Percentiles rank a stretch among this genome's conserved stretches.
These are phyloP conservation scores for Brassica balearica DNA, from an alignment of 441 rosid species.

Conservation along the genomic window DNA sequence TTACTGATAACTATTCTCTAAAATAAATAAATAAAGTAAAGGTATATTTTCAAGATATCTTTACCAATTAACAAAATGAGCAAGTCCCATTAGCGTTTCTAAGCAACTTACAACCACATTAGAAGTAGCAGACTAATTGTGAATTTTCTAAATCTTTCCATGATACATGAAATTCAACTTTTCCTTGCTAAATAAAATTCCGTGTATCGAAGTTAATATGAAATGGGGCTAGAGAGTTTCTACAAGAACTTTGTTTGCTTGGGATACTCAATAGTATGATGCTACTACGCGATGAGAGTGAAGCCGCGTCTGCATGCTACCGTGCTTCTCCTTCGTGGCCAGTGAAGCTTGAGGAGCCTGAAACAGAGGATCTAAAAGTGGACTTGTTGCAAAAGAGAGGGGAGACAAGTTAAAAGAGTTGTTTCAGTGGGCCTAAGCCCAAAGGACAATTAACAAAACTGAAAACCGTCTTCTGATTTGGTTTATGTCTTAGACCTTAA, in stretches of 20 bases:
- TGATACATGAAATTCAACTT: conserved; percentile 57
- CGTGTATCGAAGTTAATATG: conserved; percentile 37
- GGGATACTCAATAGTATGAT: conserved; percentile 84
- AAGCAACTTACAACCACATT: not conserved
- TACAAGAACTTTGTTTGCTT: conserved; percentile 68
- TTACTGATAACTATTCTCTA: conserved; percentile 6
- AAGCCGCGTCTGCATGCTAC: conserved; percentile 42
- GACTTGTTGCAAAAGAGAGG: no score
- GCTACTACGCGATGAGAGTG: conserved; percentile 50
- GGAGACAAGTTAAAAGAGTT: no score
- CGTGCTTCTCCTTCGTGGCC: conserved; percentile 8
- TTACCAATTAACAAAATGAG: conserved; percentile 17
- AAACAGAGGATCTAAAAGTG: conserved; percentile 6
- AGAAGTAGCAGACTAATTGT: not conserved
- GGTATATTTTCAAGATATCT: not conserved
- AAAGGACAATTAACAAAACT: no score
- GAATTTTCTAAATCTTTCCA: conserved; percentile 68
- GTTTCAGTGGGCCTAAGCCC: no score
- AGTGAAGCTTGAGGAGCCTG: conserved; percentile 18
- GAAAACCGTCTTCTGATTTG: no score
- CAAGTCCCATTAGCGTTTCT: not conserved
- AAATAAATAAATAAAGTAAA: not conserved
- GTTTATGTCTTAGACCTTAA: no score
- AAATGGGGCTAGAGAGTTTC: conserved; percentile 38
- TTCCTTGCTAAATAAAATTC: conserved; percentile 42